Base-by-base conservation (phyloP, 345 rosid genomes). In the Acer negundo region DNA sequence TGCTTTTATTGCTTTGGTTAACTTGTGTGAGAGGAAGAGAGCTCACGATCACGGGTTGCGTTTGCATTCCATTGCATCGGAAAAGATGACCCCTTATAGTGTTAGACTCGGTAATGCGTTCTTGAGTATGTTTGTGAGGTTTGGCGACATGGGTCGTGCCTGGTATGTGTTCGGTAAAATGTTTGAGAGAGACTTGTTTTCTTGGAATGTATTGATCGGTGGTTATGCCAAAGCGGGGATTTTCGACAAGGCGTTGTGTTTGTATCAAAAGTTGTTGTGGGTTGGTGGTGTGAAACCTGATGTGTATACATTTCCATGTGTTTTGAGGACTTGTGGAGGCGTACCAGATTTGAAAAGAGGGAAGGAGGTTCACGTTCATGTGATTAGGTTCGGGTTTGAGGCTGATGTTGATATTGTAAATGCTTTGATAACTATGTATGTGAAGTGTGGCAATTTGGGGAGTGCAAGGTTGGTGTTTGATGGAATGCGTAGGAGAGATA, bases 191-290 rank as follows among this genome's bases (percentile, higher is more conserved):
- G 89, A 95, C 80, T 85, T 91, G 74, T 92, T 93, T 69, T 95
- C 95, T 19, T 95, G 99, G 98, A 95, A 92, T 81, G 90, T 92
- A 38, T 80, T 93, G 87, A 86, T 93, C 56, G 94, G 99, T 75
- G 97, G 97, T 26, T 93, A 92, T 28, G 97, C 98, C 0, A 95
- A 92, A 82, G 85, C 81, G 9, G 97, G 99, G 15, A 89, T 84
- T 84, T 86, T 93, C 46, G 94, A 93, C 1, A 95, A 93, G 83
- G 99, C 96, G 3, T 78, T 95, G 87, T 83, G 87, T 82, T 87
- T 95, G 90, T 95, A 93, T 82, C 93, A 91, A 44, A 89, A 94
- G 77, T 92, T 95, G 96, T 79, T 92, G 89, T 90, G 97, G 98
- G 90, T 81, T 75, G 94, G 91, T 42, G 79, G 92, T 58, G 80